Evolutionary conservation across 1,139 yeast species (phyloP).

Genomic region (Blastobotrys elegans): DNA sequence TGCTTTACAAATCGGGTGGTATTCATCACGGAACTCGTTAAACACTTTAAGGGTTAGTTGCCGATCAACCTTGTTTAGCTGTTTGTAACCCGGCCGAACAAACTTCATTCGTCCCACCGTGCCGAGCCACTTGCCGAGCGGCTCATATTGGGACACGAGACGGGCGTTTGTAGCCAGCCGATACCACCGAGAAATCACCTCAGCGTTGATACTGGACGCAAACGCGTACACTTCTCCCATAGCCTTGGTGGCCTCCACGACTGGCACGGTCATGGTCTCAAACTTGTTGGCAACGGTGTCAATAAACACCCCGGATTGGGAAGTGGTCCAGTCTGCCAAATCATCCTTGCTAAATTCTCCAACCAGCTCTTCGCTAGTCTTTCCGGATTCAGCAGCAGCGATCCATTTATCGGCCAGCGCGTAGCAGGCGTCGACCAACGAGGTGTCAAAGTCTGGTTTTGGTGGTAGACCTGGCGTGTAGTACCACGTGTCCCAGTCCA

Average conservation of each 20-base stretch:
- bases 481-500: conserved; percentile 86
- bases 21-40: conserved; percentile 49
- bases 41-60: conserved; percentile 63
- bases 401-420: conserved; percentile 64
- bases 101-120: conserved; percentile 94
- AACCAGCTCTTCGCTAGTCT: conserved; percentile 26
- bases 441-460: conserved; percentile 72
- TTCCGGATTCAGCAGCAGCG: conserved; percentile 29
- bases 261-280: conserved; percentile 14
- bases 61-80: conserved; percentile 60
- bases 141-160: conserved; percentile 41
- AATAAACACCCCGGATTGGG: conserved; percentile 73
- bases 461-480: conserved; percentile 87
- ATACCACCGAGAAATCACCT: conserved; percentile 75
- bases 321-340: conserved; percentile 55
- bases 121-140: conserved; percentile 76
- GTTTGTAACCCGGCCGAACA: conserved; percentile 78
- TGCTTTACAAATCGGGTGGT: conserved; percentile 82
- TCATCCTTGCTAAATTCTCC: conserved; percentile 40
- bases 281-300: conserved; percentile 51
- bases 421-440: conserved; percentile 70
- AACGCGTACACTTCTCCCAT: conserved; percentile 48
- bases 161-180: conserved; percentile 45
- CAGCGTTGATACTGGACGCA: conserved; percentile 61
- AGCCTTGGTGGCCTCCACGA: conserved; percentile 33